Evolutionary conservation across 352 stramenopile species (phyloP), one percentile per base, ranked within the genome.

Genomic region (Phytophthora pseudosyringae): DNA sequence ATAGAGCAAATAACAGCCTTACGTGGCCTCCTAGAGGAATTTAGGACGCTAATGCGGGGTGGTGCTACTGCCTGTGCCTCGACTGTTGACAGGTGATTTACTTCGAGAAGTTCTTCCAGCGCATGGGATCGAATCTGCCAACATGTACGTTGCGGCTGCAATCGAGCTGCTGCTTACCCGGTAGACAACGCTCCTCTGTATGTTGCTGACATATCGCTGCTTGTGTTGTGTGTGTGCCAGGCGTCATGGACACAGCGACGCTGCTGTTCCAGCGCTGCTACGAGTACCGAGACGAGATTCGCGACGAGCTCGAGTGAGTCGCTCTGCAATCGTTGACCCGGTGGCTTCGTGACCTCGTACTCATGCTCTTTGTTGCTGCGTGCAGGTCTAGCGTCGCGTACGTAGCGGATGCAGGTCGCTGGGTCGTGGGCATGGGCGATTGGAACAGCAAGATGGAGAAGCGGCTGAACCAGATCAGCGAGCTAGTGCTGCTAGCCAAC

Each of bases 371-470:
- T 67, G 28, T 16, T 61, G 35, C 44, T 61, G 40, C 36, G 2
- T 64, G 13, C 43, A 91, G 82, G 45, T 91, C 82, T 16, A 91
- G 64, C 18, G 72, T 91, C 25, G 82, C 82, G 26, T 91, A 91
- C 40, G 82, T 91, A 21, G 82, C 78, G 0, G 82, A 91, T 62
- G 82, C 81, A 76, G 85, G 86, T 13, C 86, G 86, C n/a, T 94
- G 86, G 86, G 72, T 92, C 16, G 82, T 94, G 4, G 86, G 86
- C 32, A 81, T 94, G 55, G 86, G 90, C 15, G 86, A 94, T 59
- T 94, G 86, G 86, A 94, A 91, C 67, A 87, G 80, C 50, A 94
- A 94, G 56, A 94, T 94, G 86, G 86, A 94, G 48, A 94, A 91
- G 60, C 79, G 86, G 1, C 53, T 92, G 61, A 73, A 58, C 16